phyloP scores from a whole-genome alignment of 305 asterid genomes.

The Ajuga reptans region DNA sequence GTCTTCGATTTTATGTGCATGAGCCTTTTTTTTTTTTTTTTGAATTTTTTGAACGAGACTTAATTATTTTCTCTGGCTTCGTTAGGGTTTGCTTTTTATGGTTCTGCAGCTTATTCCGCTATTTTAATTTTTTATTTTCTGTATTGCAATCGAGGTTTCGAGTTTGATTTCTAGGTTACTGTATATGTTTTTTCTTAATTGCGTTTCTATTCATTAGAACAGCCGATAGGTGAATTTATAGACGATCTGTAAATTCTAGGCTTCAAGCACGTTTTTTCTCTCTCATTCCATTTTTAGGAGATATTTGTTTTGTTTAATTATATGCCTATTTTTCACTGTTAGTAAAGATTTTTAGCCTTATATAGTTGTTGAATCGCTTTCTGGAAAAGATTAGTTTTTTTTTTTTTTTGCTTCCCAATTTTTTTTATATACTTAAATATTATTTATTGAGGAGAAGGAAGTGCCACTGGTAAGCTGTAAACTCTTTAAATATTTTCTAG shows the following conservation, averaged over 20 bases:
- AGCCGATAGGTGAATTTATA: slow-evolving; percentile 9
- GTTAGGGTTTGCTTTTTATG: slow-evolving; percentile 22
- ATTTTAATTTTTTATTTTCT: not conserved
- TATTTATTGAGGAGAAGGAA: no score
- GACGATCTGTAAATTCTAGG: not conserved
- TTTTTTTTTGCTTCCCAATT: not conserved
- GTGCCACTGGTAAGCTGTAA: no score
- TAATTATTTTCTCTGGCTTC: not conserved
- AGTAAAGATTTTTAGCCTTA: not conserved
- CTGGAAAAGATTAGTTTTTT: not conserved
- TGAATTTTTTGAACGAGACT: no score
- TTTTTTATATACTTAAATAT: no score
- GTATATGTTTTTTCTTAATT: not conserved
- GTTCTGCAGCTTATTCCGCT: not conserved
- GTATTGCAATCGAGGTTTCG: not conserved
- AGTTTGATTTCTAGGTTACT: not conserved
- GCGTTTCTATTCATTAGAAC: not conserved
- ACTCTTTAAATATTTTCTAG: no score
- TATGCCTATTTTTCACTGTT: not conserved
- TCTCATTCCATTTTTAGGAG: not conserved
- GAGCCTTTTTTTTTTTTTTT: not conserved
- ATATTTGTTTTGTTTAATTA: not conserved
- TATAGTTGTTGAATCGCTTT: not conserved
- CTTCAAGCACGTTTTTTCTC: not conserved
- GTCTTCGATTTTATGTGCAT: not conserved